These are phyloP conservation scores for Ligustrum vulgare DNA, from an alignment of 257 asterid species.

Conservation along the genomic window DNA sequence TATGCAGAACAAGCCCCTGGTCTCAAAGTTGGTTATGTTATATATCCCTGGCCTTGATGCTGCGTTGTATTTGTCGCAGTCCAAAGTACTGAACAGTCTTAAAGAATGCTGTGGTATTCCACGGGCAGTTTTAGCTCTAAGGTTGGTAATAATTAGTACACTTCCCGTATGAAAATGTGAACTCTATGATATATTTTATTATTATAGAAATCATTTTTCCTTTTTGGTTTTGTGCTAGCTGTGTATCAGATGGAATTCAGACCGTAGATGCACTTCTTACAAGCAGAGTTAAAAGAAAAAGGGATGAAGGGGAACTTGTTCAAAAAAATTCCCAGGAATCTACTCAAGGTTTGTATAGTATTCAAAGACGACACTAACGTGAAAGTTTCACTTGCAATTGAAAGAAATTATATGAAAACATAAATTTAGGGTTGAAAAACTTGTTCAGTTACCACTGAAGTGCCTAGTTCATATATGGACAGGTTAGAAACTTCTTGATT, in stretches of 20 bases:
- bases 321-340: constrained; percentile 45
- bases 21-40: constrained; percentile 88
- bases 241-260: constrained; percentile 87
- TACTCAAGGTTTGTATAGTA: constrained; percentile 47
- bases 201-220: constrained; percentile 15
- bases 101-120: constrained; percentile 84
- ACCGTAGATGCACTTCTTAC: constrained; percentile 91
- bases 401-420: neutral
- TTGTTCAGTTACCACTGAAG: neutral
- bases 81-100: constrained; percentile 64
- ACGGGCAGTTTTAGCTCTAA: constrained; percentile 83
- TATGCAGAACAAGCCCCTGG: constrained; percentile 90
- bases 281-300: constrained; percentile 80
- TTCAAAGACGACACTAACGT: constrained; percentile 1
- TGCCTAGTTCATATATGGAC: constrained; percentile 1
- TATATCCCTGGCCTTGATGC: constrained; percentile 98
- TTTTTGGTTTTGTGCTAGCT: constrained; percentile 57
- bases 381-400: neutral
- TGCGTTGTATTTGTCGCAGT: constrained; percentile 77
- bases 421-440: neutral
- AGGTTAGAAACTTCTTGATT: constrained; percentile 6
- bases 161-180: neutral
- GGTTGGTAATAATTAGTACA: constrained; percentile 41
- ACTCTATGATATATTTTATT: constrained; percentile 7
- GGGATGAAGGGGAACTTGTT: constrained; percentile 53